Base-by-base conservation (phyloP, 192 early-diverging fungal species). In the Backusella tuberculispora region DNA sequence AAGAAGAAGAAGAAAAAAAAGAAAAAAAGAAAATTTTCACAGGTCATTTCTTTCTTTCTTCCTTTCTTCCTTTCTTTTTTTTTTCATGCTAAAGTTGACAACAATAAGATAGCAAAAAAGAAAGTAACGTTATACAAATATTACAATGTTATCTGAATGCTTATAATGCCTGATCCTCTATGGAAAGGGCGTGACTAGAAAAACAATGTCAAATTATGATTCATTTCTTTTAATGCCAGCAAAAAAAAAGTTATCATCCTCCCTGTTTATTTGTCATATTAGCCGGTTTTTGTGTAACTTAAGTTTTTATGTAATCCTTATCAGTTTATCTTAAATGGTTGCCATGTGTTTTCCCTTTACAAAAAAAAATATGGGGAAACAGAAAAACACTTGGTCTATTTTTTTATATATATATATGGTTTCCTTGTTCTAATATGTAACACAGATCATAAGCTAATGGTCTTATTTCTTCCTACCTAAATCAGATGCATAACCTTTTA, bases 121-220 rank as follows among this genome's bases (percentile, higher is more conserved):
- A 13, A 8, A 50, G 47, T 21, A 6, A 50, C 6, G 6, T 50
- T 50, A 50, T 50, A 50, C 48, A 50, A 19, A 56, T 24, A 8
- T 56, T 46, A 12, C 0, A 12, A 0, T 60, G 5, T 60, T 19
- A 26, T 60, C 9, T 56, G 19, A 5, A 1, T 50, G 17, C 0
- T 19, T 24, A 34, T 34, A 34, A 34, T 1, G 29, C 21, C 53
- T 24, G 53, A 24, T 60, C 21, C 24, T 26, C 1, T 13, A 46
- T 0, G 12, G 0, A 34, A 34, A 34, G 29, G 29, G 29, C 2
- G 29, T 34, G 29, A 2, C 29, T 10, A 9, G 3, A 9, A 26
- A 60, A 26, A 60, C 21, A 60, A 60, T 60, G 53, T 60, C 53
- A 60, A 60, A 60, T 13, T 60, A 60, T 60, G 19, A 60, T 60